Base-by-base conservation (phyloP, 1,139 yeast genomes). In the Magnusiomyces ingens region DNA sequence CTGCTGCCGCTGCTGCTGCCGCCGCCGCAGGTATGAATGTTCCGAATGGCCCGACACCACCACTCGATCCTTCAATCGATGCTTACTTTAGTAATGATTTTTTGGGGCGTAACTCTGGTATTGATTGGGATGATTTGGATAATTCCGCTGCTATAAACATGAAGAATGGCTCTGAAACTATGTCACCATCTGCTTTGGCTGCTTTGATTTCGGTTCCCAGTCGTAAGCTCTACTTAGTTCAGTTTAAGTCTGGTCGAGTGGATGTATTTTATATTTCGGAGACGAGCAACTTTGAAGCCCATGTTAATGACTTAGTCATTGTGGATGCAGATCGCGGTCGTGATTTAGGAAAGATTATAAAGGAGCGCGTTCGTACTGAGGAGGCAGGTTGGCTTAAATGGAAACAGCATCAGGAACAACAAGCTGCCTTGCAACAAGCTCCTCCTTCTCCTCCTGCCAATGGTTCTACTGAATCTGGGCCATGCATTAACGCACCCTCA, bases 281-380 rank as follows among this genome's bases (percentile, higher is more conserved):
- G 19, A 62, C 65, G 58, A 61, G 78, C 60, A 80, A 80, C 57
- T 72, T 85, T 51, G 71, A 69, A 45, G 75, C 89, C 54, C 73
- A 77, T 48, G 71, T 80, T 17, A 86, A 87, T 29, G 97, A 90
- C 67, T 77, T 90, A 65, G 96, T 93, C 13, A 84, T 91, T 60
- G 96, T 91, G 41, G 98, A 93, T 68, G 99, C 98, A n/a, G 99
- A 93, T 67, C 77, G 99, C 50, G 99, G 99, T 44, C 77, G 86
- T 52, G 99, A 93, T 71, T 73, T 93, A 59, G 98, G 97, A 22
- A 80, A 82, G 63, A 81, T 93, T 45, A 79, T 84, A 38, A 82
- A 81, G 60, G 76, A 86, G 58, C 76, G 79, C 57, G 79, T 91
- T 32, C 74, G 84, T 2, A 73, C 84, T 44, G 91, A 87, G 60